Percentiles rank a stretch among this genome's conserved stretches.
Conservation (phyloP, 169 alveolate species). For the Plasmodium yoelii region DNA sequence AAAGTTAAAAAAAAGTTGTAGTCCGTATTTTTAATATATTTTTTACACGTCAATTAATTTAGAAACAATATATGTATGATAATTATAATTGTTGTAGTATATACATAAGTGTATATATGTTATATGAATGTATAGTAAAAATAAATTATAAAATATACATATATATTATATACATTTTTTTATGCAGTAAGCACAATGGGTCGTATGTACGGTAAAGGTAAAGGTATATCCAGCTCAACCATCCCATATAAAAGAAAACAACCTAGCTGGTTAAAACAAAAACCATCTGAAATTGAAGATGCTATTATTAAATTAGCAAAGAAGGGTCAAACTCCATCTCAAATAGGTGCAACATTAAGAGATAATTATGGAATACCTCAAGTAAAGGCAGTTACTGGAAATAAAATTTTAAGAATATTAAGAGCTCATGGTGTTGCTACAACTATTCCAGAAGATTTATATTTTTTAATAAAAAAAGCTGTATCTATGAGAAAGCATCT, state of each 20-base stretch:
- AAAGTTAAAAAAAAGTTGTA: no score
- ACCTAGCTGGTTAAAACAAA: constrained; percentile 97
- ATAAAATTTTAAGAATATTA: constrained; percentile 96
- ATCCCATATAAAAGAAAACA: constrained; percentile 97
- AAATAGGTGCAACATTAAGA: constrained; percentile 98
- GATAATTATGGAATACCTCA: constrained; percentile 98
- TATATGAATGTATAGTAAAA: no score
- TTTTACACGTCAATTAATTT: no score
- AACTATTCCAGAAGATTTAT: constrained; percentile 98
- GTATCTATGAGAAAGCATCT: constrained; percentile 98
- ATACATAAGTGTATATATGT: no score
- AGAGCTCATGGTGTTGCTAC: constrained; percentile 98
- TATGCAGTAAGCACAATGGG: constrained; percentile 86
- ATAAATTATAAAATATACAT: neutral
- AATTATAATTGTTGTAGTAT: no score
- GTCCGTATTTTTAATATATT: no score
- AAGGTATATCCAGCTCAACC: constrained; percentile 95
- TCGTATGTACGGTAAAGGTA: constrained; percentile 94
- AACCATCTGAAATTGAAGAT: constrained; percentile 94
- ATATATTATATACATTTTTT: neutral
- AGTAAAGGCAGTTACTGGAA: constrained; percentile 96
- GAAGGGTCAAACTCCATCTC: constrained; percentile 98
- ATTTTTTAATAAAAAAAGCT: constrained; percentile 98
- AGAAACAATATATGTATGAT: no score
- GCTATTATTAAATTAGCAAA: constrained; percentile 96